Evolutionary conservation across 139 green algal species (phyloP), one percentile per base, ranked within the genome.

Genomic region (Micractinium sp.): DNA sequence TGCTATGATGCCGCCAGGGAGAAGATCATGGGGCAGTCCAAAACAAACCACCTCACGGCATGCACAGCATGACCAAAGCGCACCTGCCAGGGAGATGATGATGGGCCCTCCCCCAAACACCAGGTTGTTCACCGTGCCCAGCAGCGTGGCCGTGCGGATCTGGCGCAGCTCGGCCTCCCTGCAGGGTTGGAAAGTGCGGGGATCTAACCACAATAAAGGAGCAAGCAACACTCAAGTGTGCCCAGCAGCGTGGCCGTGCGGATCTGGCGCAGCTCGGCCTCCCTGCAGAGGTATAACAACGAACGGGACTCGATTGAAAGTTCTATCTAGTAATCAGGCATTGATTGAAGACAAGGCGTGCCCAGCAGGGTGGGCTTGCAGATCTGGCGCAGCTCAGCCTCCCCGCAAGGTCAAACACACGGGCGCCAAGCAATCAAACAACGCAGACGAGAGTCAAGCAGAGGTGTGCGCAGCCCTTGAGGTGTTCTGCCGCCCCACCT

Each of bases 201-300:
- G 67, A 74, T 5, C 67, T 7, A 29, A 82, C 38, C 18, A 82
- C 7, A 61, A n/a, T n/a, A n/a, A n/a, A n/a, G n/a, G n/a, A n/a
- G n/a, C n/a, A 60, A 61, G 76, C 35, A 60, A 63, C n/a, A 41
- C 20, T n/a, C n/a, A n/a, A n/a, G n/a, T n/a, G 86, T 81, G 81
- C 87, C 78, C 16, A 94, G 61, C 39, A 93, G 80, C 53, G 61
- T 81, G n/a, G 85, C 33, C 35, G 36, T 88, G n/a, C 85, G 74
- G 66, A 95, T 95, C 41, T 85, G 79, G 23, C 29, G 36, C 66
- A 98, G 91, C 93, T 98, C 96, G n/a, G 91, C 61, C 36, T 95
- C 92, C 3, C 69, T 85, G 81, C 81, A 47, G 16, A 73, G 53
- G 0, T 31, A 27, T 3, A 29, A 13, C n/a, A n/a, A n/a, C n/a